Evolutionary conservation across 768 basidiomycete genomes (phyloP).

Genomic region (Macrolepiota dolichaula): DNA sequence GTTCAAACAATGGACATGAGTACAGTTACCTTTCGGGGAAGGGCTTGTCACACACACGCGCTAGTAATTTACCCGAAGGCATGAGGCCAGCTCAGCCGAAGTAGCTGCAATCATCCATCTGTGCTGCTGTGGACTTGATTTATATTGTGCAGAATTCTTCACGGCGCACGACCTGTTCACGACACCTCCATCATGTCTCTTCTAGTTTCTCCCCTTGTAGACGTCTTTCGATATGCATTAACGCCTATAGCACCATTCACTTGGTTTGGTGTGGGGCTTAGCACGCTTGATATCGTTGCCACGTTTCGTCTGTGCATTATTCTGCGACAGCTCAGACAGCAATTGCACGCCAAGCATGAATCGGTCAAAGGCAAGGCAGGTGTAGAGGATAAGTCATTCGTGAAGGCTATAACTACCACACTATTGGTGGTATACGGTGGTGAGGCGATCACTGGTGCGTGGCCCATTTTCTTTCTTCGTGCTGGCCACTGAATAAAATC

Average conservation of each 20-base stretch:
- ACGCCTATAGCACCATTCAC: conserved; percentile 63
- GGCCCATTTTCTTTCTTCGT: not conserved
- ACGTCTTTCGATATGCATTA: conserved; percentile 50
- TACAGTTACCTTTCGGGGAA: not conserved
- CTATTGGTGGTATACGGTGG: conserved; percentile 75
- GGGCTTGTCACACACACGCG: no score
- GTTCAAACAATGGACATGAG: no score
- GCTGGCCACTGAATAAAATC: not conserved
- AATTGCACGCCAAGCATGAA: conserved; percentile 39
- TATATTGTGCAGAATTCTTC: not conserved
- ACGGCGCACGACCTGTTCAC: not conserved
- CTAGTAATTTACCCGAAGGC: not conserved
- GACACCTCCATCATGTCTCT: conserved; percentile 5
- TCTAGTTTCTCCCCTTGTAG: conserved; percentile 36
- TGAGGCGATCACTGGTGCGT: conserved; percentile 65
- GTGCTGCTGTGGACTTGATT: not conserved
- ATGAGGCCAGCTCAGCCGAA: conserved; percentile 1
- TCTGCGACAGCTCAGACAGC: conserved; percentile 65
- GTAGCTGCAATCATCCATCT: not conserved
- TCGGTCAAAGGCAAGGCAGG: conserved; percentile 31
- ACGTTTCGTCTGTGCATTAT: conserved; percentile 67
- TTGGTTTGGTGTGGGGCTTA: conserved; percentile 60
- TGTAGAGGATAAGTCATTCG: conserved; percentile 52
- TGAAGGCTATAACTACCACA: conserved; percentile 53
- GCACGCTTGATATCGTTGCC: conserved; percentile 64